Conservation (phyloP, 2,329 filamentous ascomycete genomes). For the Fusarium xylarioides region DNA sequence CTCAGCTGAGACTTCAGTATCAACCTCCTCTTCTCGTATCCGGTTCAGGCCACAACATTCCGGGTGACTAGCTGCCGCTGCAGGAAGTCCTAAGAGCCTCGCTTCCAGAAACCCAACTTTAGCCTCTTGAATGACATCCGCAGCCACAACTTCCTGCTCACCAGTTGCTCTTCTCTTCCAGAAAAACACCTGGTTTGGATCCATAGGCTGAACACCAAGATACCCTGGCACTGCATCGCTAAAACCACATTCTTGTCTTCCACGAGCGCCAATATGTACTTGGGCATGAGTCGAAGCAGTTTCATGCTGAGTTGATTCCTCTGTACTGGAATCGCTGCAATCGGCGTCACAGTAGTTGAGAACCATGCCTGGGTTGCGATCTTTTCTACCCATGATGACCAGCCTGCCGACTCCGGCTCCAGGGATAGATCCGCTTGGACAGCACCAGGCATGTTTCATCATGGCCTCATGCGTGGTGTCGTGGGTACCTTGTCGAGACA, state of each 20-base stretch:
- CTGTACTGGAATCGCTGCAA: rapidly evolving
- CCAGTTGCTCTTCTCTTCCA: not conserved
- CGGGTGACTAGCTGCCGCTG: not conserved
- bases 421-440: not conserved
- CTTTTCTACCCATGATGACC: not conserved
- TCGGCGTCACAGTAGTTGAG: not conserved
- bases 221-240: not conserved
- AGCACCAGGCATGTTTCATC: not conserved
- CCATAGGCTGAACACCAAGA: not conserved
- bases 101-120: not conserved
- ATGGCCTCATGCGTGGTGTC: not conserved
- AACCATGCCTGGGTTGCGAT: not conserved
- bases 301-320: not conserved
- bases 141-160: not conserved
- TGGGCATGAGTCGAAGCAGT: not conserved
- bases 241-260: not conserved
- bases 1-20: not conserved
- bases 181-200: not conserved
- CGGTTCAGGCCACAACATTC: not conserved
- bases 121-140: not conserved
- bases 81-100: not conserved
- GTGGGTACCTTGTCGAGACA: rapidly evolving
- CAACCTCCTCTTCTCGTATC: rapidly evolving
- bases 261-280: not conserved
- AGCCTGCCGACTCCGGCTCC: not conserved